Evolutionary conservation across 2,329 filamentous ascomycete genomes (phyloP), one percentile per base, ranked within the genome.

Genomic region (Leptographium procerum): DNA sequence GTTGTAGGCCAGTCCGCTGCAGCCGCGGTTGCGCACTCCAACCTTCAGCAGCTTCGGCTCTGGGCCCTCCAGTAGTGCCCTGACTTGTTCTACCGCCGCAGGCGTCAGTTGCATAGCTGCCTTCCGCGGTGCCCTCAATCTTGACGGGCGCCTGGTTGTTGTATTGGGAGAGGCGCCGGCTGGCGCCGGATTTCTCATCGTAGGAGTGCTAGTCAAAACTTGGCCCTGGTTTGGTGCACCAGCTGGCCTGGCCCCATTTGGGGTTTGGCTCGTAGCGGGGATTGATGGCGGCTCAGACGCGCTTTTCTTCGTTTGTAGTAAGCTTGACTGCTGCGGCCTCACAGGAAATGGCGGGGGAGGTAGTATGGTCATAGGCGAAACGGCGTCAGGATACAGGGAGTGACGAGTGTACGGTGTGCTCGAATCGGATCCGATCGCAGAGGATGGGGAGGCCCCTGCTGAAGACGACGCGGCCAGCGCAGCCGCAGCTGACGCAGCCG

Each of bases 31-130:
- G 71, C 87, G 90, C 61, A 97, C 94, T 14, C 94, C 91, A 7
- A 99, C 89, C 66, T 94, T 86, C 70, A 99, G 96, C 64, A 96
- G 79, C 74, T 96, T 95, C 2, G 91, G 91, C 29, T 94, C 85
- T 0, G 94, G 94, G 66, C 91, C 86, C 61, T 91, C 83, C 8
- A 96, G 80, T 43, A 99, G 74, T 22, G 80, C 78, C 59, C 83
- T 83, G 36, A 99, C 78, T 66, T 95, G 91, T 52, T 85, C 77
- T 3, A 96, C 86, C 0, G 94, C 94, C 1, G 84, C 75, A 0
- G 88, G 82, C 0, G 91, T 91, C 28, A 99, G 79, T 64, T 83
- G 89, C 77, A 99, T 92, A 2, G 92, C 90, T 1, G 94, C 91
- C 75, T 97, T 97, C 59, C 91, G 85, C 14, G 92, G 82, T 43